Base-by-base conservation (phyloP, 768 basidiomycete species). In the Mycena epipterygia region DNA sequence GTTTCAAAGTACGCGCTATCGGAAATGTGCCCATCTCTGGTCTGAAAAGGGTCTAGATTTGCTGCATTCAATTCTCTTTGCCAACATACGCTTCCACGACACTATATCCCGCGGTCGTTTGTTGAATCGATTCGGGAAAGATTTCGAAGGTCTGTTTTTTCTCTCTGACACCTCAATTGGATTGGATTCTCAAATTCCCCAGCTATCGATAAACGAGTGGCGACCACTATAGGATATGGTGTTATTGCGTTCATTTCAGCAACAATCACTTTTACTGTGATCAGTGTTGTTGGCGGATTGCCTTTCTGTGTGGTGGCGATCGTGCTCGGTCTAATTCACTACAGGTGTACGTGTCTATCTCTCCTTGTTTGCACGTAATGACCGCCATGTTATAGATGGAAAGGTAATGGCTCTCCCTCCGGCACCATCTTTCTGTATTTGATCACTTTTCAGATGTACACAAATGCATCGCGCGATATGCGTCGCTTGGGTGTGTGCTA, bases 381-480 rank as follows among this genome's bases (percentile, higher is more conserved):
- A 8, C 9, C 11, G 7, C 23, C 19, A 25, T 19, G 16, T 61
- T 57, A 30, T 73, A 55, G 64, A 62, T 37, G 32, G 21, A 14
- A 55, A 58, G 5, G 84, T 78, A 83, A 29, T 84, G 25, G 44
- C 58, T 17, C 16, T 32, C 19, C 9, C 14, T 21, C n/a, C n/a
- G 23, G 59, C 32, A 23, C 6, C 5, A 9, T 8, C 27, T 51
- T 32, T 37, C 9, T 53, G 11, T 42, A 32, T 21, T n/a, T 48
- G 30, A 39, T 21, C 35, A 37, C 14, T 14, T 23, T 62, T 48
- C 23, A 73, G 79, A 70, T 88, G 29, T 95, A 94, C 68, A 91
- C 93, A 39, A 95, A 95, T 80, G 93, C 95, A 0, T 93, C 93
- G 17, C 86, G 96, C 68, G 94, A 95, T 78, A 90, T 95, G 91